A percentile compares a stretch with the other conserved stretches of the same genome.
These are phyloP conservation scores for Bretschneidera sinensis DNA, from an alignment of 345 rosid genomes.

Conservation along the genomic window DNA sequence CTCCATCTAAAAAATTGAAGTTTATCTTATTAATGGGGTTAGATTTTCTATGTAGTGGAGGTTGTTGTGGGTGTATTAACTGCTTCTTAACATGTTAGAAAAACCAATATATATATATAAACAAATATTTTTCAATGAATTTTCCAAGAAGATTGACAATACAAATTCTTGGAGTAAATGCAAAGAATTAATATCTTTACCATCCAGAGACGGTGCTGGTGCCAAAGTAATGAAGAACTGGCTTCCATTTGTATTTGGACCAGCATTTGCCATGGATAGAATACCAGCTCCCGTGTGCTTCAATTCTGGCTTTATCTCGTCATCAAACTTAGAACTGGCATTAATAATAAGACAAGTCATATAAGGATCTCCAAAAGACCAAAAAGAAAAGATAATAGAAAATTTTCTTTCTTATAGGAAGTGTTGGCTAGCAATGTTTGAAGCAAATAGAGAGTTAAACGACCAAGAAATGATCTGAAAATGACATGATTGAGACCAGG, in stretches of 20 bases:
- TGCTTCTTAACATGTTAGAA: too few relatives aligned
- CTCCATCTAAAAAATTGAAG: too few relatives aligned
- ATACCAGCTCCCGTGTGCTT: constrained; percentile 97
- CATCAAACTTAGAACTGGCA: constrained; percentile 68
- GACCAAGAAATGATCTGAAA: not conserved
- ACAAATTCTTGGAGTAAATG: not conserved
- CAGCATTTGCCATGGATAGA: constrained; percentile 96
- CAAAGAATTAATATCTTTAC: constrained; percentile 30
- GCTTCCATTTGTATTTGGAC: constrained; percentile 89
- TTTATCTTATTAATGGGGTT: too few relatives aligned
- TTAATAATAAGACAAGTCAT: not conserved
- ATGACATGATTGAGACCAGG: not conserved
- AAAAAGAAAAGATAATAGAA: not conserved
- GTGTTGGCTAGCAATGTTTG: not conserved
- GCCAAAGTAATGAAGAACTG: constrained; percentile 91
- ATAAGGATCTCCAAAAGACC: not conserved
- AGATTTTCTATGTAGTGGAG: too few relatives aligned
- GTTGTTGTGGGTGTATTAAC: too few relatives aligned
- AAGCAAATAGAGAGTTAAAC: not conserved
- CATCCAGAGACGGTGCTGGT: constrained; percentile 79
- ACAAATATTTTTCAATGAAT: too few relatives aligned
- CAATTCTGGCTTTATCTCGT: constrained; percentile 76
- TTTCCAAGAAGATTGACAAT: not conserved
- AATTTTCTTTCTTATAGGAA: not conserved
- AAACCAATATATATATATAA: too few relatives aligned